These are phyloP conservation scores for Kitagawia praeruptora DNA, from an alignment of 129 eudicot species.

Conservation along the genomic window DNA sequence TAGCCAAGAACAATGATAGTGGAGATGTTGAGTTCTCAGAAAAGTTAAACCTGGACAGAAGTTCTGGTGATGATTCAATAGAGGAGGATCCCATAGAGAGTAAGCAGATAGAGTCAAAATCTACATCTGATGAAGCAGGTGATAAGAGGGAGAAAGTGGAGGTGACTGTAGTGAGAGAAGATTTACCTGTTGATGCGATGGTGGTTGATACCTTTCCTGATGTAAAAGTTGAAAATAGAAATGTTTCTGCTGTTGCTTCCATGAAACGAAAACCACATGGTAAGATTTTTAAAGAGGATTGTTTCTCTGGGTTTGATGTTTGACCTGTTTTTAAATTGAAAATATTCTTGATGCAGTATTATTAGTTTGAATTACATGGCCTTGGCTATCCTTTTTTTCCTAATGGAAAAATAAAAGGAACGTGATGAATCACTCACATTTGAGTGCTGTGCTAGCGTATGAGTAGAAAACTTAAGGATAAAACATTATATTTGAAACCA, in stretches of 20 bases:
- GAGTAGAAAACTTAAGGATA: neutral
- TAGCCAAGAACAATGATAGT: constrained; percentile 43
- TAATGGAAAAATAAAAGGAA: neutral
- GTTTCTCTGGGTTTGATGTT: neutral
- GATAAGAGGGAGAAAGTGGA: constrained; percentile 32
- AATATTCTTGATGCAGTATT: neutral
- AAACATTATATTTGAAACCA: neutral
- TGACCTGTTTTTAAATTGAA: neutral
- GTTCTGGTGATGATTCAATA: constrained; percentile 81
- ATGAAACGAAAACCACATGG: constrained; percentile 67
- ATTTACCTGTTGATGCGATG: constrained; percentile 30
- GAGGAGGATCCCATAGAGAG: constrained; percentile 66
- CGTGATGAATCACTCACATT: neutral
- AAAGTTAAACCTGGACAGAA: constrained; percentile 60
- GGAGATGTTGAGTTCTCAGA: constrained; percentile 54
- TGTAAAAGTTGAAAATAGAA: constrained; percentile 28
- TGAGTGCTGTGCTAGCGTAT: neutral
- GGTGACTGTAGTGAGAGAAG: constrained; percentile 34
- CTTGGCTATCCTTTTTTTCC: neutral
- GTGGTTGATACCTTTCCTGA: constrained; percentile 31
- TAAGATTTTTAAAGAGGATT: constrained; percentile 12
- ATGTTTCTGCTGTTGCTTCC: constrained; percentile 19
- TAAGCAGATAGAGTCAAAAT: constrained; percentile 53
- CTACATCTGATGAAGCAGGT: constrained; percentile 27
- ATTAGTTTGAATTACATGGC: neutral